Conservation (phyloP, 2,329 filamentous ascomycete species). For the Aspergillus brunneoviolaceus region DNA sequence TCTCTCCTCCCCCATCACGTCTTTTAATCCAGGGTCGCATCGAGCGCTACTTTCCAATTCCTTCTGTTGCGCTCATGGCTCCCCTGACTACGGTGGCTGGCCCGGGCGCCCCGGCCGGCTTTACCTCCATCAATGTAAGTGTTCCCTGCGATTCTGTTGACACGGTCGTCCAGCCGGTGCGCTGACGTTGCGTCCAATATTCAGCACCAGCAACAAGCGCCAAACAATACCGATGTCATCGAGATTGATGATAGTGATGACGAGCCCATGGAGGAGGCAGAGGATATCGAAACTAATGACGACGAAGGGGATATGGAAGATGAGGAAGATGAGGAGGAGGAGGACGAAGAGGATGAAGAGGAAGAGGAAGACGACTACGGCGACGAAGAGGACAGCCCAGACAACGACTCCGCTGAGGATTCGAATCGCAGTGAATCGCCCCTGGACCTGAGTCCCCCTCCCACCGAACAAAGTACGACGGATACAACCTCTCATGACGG, state of each 20-base stretch:
- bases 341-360: conserved; percentile 29
- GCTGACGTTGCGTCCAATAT: conserved; percentile 16
- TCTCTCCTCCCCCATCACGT: not conserved
- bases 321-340: conserved; percentile 28
- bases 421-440: conserved; percentile 30
- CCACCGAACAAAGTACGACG: conserved; percentile 22
- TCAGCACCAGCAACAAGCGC: conserved; percentile 17
- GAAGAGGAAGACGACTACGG: conserved; percentile 29
- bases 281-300: conserved; percentile 14
- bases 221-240: conserved; percentile 38
- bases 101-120: conserved; percentile 22
- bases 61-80: conserved; percentile 33
- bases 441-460: conserved; percentile 13
- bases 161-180: conserved; percentile 9
- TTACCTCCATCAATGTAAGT: conserved; percentile 30
- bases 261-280: conserved; percentile 23
- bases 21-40: not conserved
- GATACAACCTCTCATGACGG: not conserved
- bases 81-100: conserved; percentile 39
- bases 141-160: conserved; percentile 8
- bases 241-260: conserved; percentile 39
- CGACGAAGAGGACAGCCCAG: conserved; percentile 29
- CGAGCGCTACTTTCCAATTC: not conserved
- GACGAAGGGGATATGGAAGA: conserved; percentile 31
- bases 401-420: conserved; percentile 28